Percentiles rank a stretch among this genome's conserved stretches.
phyloP scores from a whole-genome alignment of 1,284 basidiomycete species.

The Sparassis latifolia region DNA sequence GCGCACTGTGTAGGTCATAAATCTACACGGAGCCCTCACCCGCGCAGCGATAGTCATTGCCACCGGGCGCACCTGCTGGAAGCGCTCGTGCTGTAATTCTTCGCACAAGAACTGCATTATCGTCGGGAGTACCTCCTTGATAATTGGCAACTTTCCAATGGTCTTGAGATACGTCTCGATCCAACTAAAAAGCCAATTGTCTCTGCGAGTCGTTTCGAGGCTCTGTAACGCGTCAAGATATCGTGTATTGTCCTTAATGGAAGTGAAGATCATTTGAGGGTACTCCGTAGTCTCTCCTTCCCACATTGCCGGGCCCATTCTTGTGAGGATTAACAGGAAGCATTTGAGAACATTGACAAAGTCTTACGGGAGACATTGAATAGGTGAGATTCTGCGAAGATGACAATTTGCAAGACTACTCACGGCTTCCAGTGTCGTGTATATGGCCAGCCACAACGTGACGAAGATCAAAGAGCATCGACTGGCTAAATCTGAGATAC shows the following conservation, averaged over 20 bases:
- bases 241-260: constrained; percentile 73
- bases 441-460: constrained; percentile 53
- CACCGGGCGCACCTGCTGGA: constrained; percentile 48
- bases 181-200: constrained; percentile 23
- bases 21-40: constrained; percentile 37
- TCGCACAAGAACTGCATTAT: constrained; percentile 68
- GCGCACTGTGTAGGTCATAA: too few species aligned
- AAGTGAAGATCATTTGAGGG: constrained; percentile 71
- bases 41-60: constrained; percentile 53
- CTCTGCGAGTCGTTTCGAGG: constrained; percentile 9
- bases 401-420: constrained; percentile 28
- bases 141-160: constrained; percentile 43
- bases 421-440: constrained; percentile 56
- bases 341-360: constrained; percentile 59
- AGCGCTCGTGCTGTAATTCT: constrained; percentile 72
- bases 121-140: constrained; percentile 64
- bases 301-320: constrained; percentile 56
- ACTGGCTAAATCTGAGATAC: constrained; percentile 30
- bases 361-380: constrained; percentile 34
- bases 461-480: constrained; percentile 38
- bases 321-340: constrained; percentile 48
- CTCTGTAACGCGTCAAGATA: constrained; percentile 48
- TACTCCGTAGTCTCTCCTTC: constrained; percentile 56
- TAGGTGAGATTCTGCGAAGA: not conserved
- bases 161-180: constrained; percentile 41